phyloP scores from a whole-genome alignment of 169 alveolate genomes.

The Plasmodium blacklocki region DNA sequence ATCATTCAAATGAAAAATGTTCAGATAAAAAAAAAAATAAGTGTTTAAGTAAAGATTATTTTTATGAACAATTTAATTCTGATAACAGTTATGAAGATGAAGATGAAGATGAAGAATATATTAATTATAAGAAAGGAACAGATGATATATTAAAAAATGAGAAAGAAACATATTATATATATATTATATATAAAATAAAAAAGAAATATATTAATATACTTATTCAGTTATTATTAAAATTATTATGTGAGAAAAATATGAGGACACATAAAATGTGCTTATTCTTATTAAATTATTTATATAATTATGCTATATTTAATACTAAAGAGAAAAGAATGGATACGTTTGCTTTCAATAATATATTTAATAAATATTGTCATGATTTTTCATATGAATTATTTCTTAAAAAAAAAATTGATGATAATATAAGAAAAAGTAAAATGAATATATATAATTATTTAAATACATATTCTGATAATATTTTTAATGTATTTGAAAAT shows the following conservation, averaged over 20 bases:
- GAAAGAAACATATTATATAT: slow-evolving; percentile 6
- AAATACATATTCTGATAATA: slow-evolving; percentile 28
- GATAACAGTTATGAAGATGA: slow-evolving; percentile 41
- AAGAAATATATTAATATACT: slow-evolving; percentile 38
- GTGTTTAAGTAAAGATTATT: slow-evolving; percentile 9
- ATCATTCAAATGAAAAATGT: too few species aligned
- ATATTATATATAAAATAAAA: slow-evolving; percentile 54
- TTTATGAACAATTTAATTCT: slow-evolving; percentile 32
- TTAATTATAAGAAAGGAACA: not conserved
- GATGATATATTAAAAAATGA: not conserved
- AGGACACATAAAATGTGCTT: slow-evolving; percentile 71
- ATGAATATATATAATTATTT: slow-evolving; percentile 46
- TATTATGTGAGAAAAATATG: slow-evolving; percentile 64
- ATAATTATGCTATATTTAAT: slow-evolving; percentile 59
- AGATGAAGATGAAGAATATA: slow-evolving; percentile 8
- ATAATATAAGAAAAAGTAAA: slow-evolving; percentile 67
- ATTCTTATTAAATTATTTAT: slow-evolving; percentile 46
- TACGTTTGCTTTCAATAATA: slow-evolving; percentile 23
- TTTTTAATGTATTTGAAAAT: slow-evolving; percentile 51
- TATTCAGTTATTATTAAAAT: slow-evolving; percentile 52
- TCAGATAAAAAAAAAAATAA: too few species aligned
- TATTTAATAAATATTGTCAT: slow-evolving; percentile 66
- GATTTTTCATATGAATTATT: slow-evolving; percentile 62
- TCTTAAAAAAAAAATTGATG: slow-evolving; percentile 65
- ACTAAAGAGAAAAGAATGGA: slow-evolving; percentile 27